Evolutionary conservation across 2,329 filamentous ascomycete species (phyloP).

Genomic region (Colletotrichum lindemuthianum): DNA sequence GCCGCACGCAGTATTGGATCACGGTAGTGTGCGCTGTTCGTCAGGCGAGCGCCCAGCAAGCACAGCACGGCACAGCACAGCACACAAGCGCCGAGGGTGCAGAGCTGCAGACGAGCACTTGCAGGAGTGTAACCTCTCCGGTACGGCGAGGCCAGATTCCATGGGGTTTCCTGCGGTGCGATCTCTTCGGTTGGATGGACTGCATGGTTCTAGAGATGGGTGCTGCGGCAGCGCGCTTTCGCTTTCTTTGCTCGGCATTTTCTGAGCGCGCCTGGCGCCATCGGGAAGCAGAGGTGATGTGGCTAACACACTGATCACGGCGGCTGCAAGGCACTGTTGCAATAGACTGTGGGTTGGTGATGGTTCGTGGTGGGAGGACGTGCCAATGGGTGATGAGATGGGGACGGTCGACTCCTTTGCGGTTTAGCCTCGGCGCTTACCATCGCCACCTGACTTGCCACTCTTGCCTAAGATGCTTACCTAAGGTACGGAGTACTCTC

Average conservation of each 20-base stretch:
- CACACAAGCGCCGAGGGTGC: constrained; percentile 12
- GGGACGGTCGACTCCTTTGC: constrained; percentile 14
- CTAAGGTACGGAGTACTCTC: no score
- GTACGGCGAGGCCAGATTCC: background rate
- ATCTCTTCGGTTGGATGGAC: constrained; percentile 1
- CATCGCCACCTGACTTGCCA: background rate
- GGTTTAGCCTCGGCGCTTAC: constrained; percentile 27
- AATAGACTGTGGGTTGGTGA: no score
- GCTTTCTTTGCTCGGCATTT: background rate
- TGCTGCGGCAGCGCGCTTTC: constrained; percentile 20
- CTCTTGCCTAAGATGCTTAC: no score
- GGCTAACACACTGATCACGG: constrained; percentile 2
- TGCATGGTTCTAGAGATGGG: constrained; percentile 14
- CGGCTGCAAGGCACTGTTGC: constrained; percentile 12
- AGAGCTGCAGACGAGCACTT: constrained; percentile 15
- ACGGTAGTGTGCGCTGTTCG: background rate
- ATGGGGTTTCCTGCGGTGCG: background rate
- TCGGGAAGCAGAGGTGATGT: background rate
- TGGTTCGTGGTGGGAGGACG: no score
- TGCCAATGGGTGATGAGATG: background rate
- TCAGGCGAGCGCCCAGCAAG: background rate
- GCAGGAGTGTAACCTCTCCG: constrained; percentile 29
- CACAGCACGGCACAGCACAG: constrained; percentile 5
- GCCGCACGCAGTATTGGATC: background rate
- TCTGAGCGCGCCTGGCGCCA: constrained; percentile 4